Evolutionary conservation across 2,329 filamentous ascomycete genomes (phyloP), one percentile per base, ranked within the genome.

Genomic region (Blumeriella jaapii): DNA sequence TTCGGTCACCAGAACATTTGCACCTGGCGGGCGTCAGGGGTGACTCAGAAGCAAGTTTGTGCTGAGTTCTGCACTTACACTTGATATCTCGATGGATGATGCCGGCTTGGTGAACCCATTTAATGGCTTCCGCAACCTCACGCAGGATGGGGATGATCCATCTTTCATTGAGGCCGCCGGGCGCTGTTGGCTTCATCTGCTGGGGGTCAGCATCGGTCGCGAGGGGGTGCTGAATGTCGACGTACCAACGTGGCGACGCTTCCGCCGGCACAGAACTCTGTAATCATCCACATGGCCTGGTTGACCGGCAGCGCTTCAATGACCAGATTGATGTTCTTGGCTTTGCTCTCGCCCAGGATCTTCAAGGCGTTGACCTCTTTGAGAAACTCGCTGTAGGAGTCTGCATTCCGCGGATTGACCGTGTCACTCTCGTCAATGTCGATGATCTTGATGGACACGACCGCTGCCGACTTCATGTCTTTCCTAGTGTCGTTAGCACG

Each of bases 261-360:
- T 31, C 84, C 84, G 42, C 84, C 84, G 5, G 80, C 82, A 50
- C 83, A 87, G 57, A 87, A 86, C 59, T 91, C 82, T 40, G 81
- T 87, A 37, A 91, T 74, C 63, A 91, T 83, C 84, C 84, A 93
- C 62, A 93, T 78, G 41, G 83, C 74, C 48, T 81, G 77, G 26
- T 81, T 80, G 23, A 89, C 74, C 6, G 81, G 75, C 13, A 87
- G 67, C 4, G 82, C 82, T 46, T 87, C 82, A 48, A 87, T 77
- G 33, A 89, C 79, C 48, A 78, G 71, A 55, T 89, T 91, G 60
- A 93, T 77, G 53, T 89, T 89, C 47, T 72, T 71, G 12, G 82
- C 82, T 30, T 76, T 78, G 46, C 70, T 80, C 46, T 83, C 78
- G 51, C 78, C 77, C 33, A 93, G 65, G 39, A 82, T 65, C 50